Evolutionary conservation across 768 basidiomycete genomes (phyloP), one percentile per base, ranked within the genome.

Genomic region (Ephemerocybe angulata): DNA sequence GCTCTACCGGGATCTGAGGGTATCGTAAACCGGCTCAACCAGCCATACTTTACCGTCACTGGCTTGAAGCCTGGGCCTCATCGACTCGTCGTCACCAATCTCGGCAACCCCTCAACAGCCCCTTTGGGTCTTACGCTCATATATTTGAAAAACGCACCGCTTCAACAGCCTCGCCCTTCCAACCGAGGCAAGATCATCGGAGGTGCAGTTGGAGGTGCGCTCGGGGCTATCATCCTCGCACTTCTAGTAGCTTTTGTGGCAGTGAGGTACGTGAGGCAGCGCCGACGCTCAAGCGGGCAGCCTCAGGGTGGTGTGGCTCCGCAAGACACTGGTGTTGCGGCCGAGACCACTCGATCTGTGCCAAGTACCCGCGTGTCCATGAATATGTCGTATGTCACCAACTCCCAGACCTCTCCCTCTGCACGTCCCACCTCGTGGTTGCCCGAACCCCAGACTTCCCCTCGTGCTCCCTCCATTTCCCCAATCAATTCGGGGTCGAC

Each of bases 21-120:
- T n/a, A n/a, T 28, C 44, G 21, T 11, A 28, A 29, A 11, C 21
- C 28, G 17, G 28, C 17, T 15, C 30, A 49, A 31, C 29, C 47
- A 49, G n/a, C 47, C 47, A 19, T 49, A 49, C 19, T 49, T 49
- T 21, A 49, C n/a, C 47, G n/a, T 49, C 47, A 49, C 47, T n/a
- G 30, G 30, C 33, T 21, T 49, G 17, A 31, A 49, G 7, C 28
- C 47, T 10, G 47, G 47, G 15, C 47, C 27, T 8, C 47, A 49
- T 21, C 47, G 30, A 11, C 30, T 49, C 1, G 13, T 17, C 11
- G 28, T 49, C 11, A 33, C 30, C 2, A 49, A 49, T 21, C 10
- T 3, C 10, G 47, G 47, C 3, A 31, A 28, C 22, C 11, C 11
- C 17, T 2, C 28, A 8, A 49, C 47, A 24, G 28, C 25, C 13